Base-by-base conservation (phyloP, 2,329 filamentous ascomycete species). In the Neonectria neomacrospora region DNA sequence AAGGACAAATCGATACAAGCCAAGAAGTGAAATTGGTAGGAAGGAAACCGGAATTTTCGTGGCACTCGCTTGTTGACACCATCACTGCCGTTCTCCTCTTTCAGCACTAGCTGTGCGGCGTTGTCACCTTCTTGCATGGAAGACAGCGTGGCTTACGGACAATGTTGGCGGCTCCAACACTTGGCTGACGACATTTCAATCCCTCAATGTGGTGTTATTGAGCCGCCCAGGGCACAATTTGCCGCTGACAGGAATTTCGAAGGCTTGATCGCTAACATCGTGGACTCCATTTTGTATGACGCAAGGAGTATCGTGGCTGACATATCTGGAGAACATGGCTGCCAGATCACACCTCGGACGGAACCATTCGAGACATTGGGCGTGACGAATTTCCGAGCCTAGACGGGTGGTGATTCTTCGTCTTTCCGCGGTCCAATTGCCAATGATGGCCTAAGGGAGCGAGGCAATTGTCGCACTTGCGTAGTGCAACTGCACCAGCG, bases 341-440 rank as follows among this genome's bases (percentile, higher is more conserved):
- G 52, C 51, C 62, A 61, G 55, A 39, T 45, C 30, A 50, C 69
- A 59, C 54, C 60, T 45, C 44, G 14, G 34, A 16, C 57, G 52
- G 58, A 50, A 62, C 44, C 20, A 51, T 54, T 63, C 54, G 58
- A 61, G 51, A 63, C 56, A 60, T 11, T 45, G n/a, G 23, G 26
- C 57, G 16, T 61, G 57, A 50, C 45, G 51, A 63, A 68, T 58
- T 66, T 61, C 64, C 64, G 54, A 44, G 23, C 51, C 58, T 47
- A 69, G 66, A 50, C 66, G 59, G 68, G 61, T 42, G 55, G 61
- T 52, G 57, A 58, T 42, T 51, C 55, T 30, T 53, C 34, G 42
- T 41, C 42, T 39, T 14, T 41, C 51, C 47, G 45, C 23, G 20
- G 37, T 54, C 41, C 48, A 47, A 52, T 64, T 58, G 52, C 53